Percentiles rank a stretch among this genome's conserved stretches.
Evolutionary conservation across 306 rosid species (phyloP).

Genomic region (Glycine tomentella): DNA sequence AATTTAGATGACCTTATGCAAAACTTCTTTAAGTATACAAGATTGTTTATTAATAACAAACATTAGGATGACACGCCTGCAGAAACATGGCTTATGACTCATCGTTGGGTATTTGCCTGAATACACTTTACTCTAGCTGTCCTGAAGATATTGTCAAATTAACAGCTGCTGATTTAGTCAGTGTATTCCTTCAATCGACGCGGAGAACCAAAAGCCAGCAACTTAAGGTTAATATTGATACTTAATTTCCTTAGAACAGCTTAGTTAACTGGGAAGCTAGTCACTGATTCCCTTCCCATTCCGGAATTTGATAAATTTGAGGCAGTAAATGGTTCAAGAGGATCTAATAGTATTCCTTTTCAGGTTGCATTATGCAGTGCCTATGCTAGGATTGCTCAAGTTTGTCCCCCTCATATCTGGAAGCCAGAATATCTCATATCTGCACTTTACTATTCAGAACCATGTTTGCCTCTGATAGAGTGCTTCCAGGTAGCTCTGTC

Average conservation of each 20-base stretch:
- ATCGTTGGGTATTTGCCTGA: slow-evolving; percentile 84
- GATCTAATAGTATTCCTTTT: slow-evolving; percentile 46
- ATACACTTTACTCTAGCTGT: slow-evolving; percentile 71
- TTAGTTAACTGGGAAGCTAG: slow-evolving; percentile 43
- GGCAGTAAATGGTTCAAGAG: slow-evolving; percentile 45
- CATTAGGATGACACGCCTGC: slow-evolving; percentile 54
- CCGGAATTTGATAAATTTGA: background rate
- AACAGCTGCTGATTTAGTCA: slow-evolving; percentile 79
- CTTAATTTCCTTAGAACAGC: slow-evolving; percentile 45
- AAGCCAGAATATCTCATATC: slow-evolving; percentile 77
- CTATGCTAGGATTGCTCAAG: slow-evolving; percentile 73
- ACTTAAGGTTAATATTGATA: slow-evolving; percentile 76
- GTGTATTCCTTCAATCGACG: slow-evolving; percentile 65
- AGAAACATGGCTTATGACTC: slow-evolving; percentile 79
- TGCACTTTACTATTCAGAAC: slow-evolving; percentile 64
- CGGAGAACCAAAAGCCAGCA: slow-evolving; percentile 83
- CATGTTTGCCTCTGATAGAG: slow-evolving; percentile 71
- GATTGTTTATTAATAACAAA: background rate
- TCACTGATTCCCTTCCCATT: background rate
- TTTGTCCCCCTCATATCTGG: slow-evolving; percentile 87
- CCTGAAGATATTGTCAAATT: slow-evolving; percentile 75
- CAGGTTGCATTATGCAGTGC: slow-evolving; percentile 89
- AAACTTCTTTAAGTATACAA: background rate
- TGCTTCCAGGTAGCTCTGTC: slow-evolving; percentile 82
- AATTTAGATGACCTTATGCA: background rate